Evolutionary conservation across 2,329 filamentous ascomycete genomes (phyloP).

Genomic region (Hypoxylon sp.): DNA sequence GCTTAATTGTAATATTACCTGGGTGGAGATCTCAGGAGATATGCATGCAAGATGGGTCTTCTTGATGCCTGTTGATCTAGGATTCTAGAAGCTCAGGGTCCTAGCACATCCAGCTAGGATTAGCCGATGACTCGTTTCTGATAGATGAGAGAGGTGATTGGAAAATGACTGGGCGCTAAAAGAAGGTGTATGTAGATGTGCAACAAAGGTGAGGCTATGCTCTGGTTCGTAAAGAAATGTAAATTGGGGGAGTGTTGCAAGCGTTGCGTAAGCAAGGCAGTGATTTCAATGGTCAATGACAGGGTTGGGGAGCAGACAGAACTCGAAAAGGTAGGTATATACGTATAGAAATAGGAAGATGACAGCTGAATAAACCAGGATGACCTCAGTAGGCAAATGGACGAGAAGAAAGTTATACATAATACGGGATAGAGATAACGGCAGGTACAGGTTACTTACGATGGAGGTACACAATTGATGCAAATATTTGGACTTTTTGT

Average conservation of each 20-base stretch:
- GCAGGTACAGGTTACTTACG: conserved; percentile 20
- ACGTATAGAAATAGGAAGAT: conserved; percentile 18
- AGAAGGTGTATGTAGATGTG: conserved; percentile 37
- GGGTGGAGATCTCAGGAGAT: conserved; percentile 32
- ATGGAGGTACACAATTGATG: conserved; percentile 14
- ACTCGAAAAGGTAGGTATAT: conserved; percentile 40
- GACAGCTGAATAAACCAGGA: conserved; percentile 31
- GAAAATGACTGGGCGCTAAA: conserved; percentile 41
- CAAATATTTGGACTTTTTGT: conserved; percentile 9
- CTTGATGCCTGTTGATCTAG: conserved; percentile 38
- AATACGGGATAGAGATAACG: conserved; percentile 15
- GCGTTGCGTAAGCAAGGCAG: conserved; percentile 38
- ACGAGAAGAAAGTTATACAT: conserved; percentile 20
- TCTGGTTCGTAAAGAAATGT: conserved; percentile 20
- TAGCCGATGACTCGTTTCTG: conserved; percentile 42
- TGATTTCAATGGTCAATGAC: conserved; percentile 20
- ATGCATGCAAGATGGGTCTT: conserved; percentile 30
- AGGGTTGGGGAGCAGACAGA: conserved; percentile 17
- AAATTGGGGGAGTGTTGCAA: conserved; percentile 28
- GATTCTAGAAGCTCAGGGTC: conserved; percentile 39
- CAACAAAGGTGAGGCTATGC: conserved; percentile 43
- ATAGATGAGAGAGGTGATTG: conserved; percentile 21
- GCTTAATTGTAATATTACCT: conserved; percentile 39
- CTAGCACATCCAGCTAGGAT: conserved; percentile 48
- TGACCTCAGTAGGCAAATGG: conserved; percentile 13